Conservation (phyloP, 2,329 filamentous ascomycete genomes). For the Chaetomium sp. region DNA sequence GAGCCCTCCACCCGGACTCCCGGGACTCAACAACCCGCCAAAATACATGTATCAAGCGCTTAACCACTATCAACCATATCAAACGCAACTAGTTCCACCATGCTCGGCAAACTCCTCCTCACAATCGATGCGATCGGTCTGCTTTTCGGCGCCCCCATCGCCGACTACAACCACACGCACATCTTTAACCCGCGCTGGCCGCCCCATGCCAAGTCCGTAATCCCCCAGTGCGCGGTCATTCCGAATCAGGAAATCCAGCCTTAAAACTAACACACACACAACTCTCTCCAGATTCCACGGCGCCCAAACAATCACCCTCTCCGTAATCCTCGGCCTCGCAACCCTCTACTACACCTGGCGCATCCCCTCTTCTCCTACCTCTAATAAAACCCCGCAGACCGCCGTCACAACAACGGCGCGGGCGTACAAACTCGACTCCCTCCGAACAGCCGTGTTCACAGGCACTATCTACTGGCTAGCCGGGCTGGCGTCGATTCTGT, state of each 20-base stretch:
- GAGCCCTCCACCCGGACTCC: too few relatives aligned
- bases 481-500: constrained; percentile 32
- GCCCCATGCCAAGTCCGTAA: constrained; percentile 38
- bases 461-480: constrained; percentile 38
- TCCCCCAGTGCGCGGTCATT: not conserved
- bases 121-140: constrained; percentile 34
- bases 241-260: not conserved
- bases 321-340: constrained; percentile 32
- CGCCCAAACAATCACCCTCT: constrained; percentile 27
- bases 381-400: not conserved
- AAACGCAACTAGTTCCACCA: not conserved
- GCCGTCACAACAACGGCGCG: constrained; percentile 7
- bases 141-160: constrained; percentile 33
- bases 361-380: constrained; percentile 10
- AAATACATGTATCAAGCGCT: not conserved
- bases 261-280: not conserved
- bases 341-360: constrained; percentile 38
- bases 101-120: constrained; percentile 35
- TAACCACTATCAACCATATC: not conserved
- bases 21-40: too few relatives aligned
- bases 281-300: constrained; percentile 5
- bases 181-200: constrained; percentile 40
- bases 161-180: constrained; percentile 37
- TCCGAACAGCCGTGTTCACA: constrained; percentile 30
- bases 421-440: constrained; percentile 25